Base-by-base conservation (phyloP, 805 yeast species). In the Candida xiaguanensis region DNA sequence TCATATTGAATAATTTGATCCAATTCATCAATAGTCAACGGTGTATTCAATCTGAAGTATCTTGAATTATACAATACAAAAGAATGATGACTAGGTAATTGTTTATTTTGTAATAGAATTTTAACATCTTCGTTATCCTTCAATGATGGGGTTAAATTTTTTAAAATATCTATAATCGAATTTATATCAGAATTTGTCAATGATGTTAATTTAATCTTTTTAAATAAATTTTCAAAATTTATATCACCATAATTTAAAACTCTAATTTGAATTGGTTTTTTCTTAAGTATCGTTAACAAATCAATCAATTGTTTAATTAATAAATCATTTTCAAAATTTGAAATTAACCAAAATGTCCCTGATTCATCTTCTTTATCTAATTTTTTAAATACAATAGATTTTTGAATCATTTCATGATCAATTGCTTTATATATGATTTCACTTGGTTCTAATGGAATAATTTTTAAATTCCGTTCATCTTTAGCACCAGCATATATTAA, bases 1-100 rank as follows among this genome's bases (percentile, higher is more conserved):
- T 83, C 89, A 45, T 70, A 67, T 5, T 66, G 65, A 1, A 73
- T 45, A 2, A 81, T 54, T 15, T 57, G 53, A 8, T 59, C 59
- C 26, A 78, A 49, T 3, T 67, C 65, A 1, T 46, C 41, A 2
- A 32, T 14, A 48, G 49, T 3, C 41, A 52, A 47, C 38, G 58
- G 31, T 39, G 53, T n/a, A 12, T 23, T 19, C 43, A 63, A 22
- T 61, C 61, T 47, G 55, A 69, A 39, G 72, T 63, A 56, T 53
- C 88, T 70, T 11, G 88, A 84, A 49, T 80, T 80, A 17, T 78
- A 48, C 7, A 77, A 51, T 7, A 80, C 34, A 40, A 70, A 73
- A 2, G 70, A 52, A 19, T 55, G 58, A 8, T 60, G 55, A 22
- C 57, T 48, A 1, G 67, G 60, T 5, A 74, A 49, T 5, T 52